These are phyloP conservation scores for Penicillium canariense DNA, from an alignment of 495 filamentous ascomycete species.

Conservation along the genomic window DNA sequence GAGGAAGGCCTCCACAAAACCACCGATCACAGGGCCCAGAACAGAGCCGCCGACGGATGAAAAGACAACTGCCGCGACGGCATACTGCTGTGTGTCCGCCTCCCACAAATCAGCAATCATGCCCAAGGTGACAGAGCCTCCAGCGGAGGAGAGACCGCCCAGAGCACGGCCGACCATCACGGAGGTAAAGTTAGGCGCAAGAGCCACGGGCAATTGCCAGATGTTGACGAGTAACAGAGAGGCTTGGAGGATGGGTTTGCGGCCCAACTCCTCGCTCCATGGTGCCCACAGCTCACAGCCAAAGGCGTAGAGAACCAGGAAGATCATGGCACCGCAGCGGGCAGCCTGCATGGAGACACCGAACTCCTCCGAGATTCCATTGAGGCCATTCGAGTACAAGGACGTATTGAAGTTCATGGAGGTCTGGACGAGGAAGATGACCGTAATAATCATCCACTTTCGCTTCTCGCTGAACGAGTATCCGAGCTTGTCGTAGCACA, in stretches of 20 bases:
- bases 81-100: constrained; percentile 58
- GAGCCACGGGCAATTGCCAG: constrained; percentile 54
- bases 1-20: constrained; percentile 52
- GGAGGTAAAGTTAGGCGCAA: constrained; percentile 52
- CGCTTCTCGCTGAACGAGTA: constrained; percentile 49
- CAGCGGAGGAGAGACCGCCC: constrained; percentile 59
- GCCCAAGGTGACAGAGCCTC: constrained; percentile 62
- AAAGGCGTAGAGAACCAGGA: constrained; percentile 61
- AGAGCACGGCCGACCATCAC: constrained; percentile 57
- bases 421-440: constrained; percentile 58
- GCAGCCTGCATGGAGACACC: constrained; percentile 49
- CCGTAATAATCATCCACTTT: constrained; percentile 61
- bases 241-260: constrained; percentile 54
- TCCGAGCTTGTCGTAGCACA: constrained; percentile 57
- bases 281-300: constrained; percentile 68
- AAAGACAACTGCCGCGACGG: constrained; percentile 61
- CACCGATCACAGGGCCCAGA: constrained; percentile 60
- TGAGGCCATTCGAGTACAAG: constrained; percentile 53
- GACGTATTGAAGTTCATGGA: constrained; percentile 60
- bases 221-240: constrained; percentile 59
- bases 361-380: constrained; percentile 49
- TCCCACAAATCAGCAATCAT: constrained; percentile 64
- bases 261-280: constrained; percentile 63
- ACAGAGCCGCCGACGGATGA: constrained; percentile 63
- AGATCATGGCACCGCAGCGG: constrained; percentile 56